Evolutionary conservation across 768 basidiomycete species (phyloP).

Genomic region (Auricularia sp.): DNA sequence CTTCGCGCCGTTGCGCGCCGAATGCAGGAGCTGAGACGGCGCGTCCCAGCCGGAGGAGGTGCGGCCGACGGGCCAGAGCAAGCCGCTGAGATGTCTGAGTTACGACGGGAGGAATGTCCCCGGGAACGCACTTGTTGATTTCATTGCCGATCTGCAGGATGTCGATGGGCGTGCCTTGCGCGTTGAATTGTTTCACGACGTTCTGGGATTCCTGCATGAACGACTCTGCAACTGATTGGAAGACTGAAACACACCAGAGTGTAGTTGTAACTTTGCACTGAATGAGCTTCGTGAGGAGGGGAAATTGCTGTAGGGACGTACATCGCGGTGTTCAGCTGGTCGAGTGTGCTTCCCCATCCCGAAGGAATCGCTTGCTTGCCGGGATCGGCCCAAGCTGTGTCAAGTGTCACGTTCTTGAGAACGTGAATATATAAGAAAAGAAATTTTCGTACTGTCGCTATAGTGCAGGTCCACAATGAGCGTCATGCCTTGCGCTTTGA

Average conservation of each 20-base stretch:
- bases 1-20: slow-evolving; percentile 45
- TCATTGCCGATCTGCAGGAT: slow-evolving; percentile 55
- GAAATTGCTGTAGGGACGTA: neutral
- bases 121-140: slow-evolving; percentile 31
- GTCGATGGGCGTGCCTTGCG: slow-evolving; percentile 44
- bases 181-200: slow-evolving; percentile 41
- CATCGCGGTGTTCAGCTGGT: slow-evolving; percentile 47
- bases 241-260: slow-evolving; percentile 25
- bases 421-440: no score
- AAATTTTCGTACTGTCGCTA: slow-evolving; percentile 40
- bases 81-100: slow-evolving; percentile 26
- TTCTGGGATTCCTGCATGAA: slow-evolving; percentile 35
- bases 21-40: slow-evolving; percentile 51
- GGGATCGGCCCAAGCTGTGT: slow-evolving; percentile 50
- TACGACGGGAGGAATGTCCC: neutral
- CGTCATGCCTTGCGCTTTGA: slow-evolving; percentile 45
- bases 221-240: neutral
- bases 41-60: slow-evolving; percentile 44
- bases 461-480: slow-evolving; percentile 51
- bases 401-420: neutral
- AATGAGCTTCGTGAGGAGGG: neutral
- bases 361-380: slow-evolving; percentile 51
- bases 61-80: slow-evolving; percentile 51
- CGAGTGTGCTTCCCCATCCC: slow-evolving; percentile 41
- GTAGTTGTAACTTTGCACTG: slow-evolving; percentile 16